Conservation (phyloP, 225 moss, liverwort and hornwort genomes). For the Rhytidiadelphus loreus region DNA sequence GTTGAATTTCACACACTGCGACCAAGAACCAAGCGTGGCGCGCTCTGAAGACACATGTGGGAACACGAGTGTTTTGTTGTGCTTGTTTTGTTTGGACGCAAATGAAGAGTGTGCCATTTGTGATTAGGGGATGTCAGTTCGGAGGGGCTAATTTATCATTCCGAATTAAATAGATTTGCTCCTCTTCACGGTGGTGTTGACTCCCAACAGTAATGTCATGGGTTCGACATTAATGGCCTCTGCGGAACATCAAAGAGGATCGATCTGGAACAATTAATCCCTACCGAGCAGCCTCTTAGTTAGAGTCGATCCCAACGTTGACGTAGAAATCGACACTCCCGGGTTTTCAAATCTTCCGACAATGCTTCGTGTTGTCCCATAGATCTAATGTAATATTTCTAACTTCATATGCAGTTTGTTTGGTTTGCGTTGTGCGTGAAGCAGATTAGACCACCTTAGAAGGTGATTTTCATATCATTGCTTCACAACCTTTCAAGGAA, state of each 20-base stretch:
- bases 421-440: not conserved
- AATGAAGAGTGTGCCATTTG: not conserved
- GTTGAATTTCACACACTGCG: not conserved
- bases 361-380: not conserved
- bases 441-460: not conserved
- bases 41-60: slow-evolving; percentile 1
- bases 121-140: slow-evolving; percentile 1
- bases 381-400: not conserved
- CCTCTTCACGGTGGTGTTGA: slow-evolving; percentile 10
- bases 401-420: not conserved
- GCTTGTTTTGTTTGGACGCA: not conserved
- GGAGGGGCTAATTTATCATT: not conserved
- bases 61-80: not conserved
- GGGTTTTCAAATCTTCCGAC: not conserved
- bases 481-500: not conserved
- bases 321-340: not conserved
- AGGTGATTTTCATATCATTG: not conserved
- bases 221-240: not conserved
- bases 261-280: not conserved
- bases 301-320: not conserved
- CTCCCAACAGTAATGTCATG: not conserved
- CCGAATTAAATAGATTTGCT: not conserved
- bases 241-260: not conserved
- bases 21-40: not conserved
- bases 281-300: not conserved